Percentiles rank a stretch among this genome's conserved stretches.
Conservation (phyloP, 441 rosid genomes). For the Pelargonium australe region DNA sequence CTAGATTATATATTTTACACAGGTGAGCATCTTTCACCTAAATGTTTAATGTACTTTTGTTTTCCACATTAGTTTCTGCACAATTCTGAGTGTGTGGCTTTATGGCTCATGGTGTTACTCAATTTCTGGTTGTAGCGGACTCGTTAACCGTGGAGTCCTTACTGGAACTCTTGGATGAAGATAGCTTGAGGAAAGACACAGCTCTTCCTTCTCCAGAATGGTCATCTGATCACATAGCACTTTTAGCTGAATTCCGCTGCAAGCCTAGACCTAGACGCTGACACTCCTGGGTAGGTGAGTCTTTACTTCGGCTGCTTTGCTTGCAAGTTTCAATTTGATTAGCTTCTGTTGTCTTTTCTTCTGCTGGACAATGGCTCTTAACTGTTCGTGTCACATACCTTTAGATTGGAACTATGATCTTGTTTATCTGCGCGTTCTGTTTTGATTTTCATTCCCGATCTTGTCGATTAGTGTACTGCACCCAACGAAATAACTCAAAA, state of each 20-base stretch:
- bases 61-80: background rate
- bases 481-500: background rate
- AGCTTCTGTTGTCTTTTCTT: too few relatives aligned
- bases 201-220: conserved; percentile 99
- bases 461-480: background rate
- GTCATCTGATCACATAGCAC: conserved; percentile 99
- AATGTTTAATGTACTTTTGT: background rate
- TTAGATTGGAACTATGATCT: background rate
- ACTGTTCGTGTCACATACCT: background rate
- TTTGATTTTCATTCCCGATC: background rate
- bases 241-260: conserved; percentile 96
- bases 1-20: conserved; percentile 98
- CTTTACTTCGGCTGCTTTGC: background rate
- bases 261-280: conserved; percentile 87
- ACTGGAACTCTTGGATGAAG: conserved; percentile 94
- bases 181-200: conserved; percentile 94
- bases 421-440: background rate
- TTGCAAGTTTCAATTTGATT: too few relatives aligned
- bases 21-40: conserved; percentile 34
- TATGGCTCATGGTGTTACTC: background rate
- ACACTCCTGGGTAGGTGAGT: conserved; percentile 26
- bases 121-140: conserved; percentile 59
- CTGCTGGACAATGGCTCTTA: too few relatives aligned
- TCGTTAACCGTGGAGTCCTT: conserved; percentile 84
- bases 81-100: background rate